A percentile compares a stretch with the other conserved stretches of the same genome.
These are phyloP conservation scores for Oenanthe sinensis DNA, from an alignment of 129 eudicot genomes.

Conservation along the genomic window DNA sequence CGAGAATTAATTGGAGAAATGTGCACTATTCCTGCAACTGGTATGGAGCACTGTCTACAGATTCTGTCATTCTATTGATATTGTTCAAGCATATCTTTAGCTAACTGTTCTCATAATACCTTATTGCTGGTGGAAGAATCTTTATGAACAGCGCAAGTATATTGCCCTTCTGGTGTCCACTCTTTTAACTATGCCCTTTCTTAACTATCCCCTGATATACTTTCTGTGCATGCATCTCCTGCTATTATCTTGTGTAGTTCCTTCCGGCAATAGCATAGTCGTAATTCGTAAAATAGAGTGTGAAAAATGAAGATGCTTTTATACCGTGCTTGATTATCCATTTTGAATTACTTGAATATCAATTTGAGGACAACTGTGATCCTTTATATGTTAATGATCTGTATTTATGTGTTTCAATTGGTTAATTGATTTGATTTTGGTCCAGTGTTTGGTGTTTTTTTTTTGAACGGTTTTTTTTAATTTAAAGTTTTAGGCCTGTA, in stretches of 20 bases:
- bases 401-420: neutral
- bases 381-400: neutral
- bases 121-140: neutral
- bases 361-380: neutral
- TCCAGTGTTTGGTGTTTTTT: neutral
- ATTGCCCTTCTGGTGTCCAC: neutral
- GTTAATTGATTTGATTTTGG: neutral
- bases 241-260: neutral
- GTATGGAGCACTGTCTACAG: slow-evolving; percentile 23
- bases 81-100: neutral
- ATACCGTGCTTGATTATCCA: neutral
- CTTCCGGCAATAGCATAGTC: neutral
- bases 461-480: neutral
- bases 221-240: neutral
- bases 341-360: neutral
- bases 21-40: slow-evolving; percentile 40
- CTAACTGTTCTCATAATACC: neutral
- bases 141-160: neutral
- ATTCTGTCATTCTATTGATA: neutral
- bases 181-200: neutral
- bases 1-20: slow-evolving; percentile 49
- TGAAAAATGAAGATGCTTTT: neutral
- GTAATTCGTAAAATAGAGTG: too few species aligned
- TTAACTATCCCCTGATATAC: neutral
- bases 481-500: neutral